Conservation (phyloP, 1,284 basidiomycete genomes). For the Bjerkandera adusta region DNA sequence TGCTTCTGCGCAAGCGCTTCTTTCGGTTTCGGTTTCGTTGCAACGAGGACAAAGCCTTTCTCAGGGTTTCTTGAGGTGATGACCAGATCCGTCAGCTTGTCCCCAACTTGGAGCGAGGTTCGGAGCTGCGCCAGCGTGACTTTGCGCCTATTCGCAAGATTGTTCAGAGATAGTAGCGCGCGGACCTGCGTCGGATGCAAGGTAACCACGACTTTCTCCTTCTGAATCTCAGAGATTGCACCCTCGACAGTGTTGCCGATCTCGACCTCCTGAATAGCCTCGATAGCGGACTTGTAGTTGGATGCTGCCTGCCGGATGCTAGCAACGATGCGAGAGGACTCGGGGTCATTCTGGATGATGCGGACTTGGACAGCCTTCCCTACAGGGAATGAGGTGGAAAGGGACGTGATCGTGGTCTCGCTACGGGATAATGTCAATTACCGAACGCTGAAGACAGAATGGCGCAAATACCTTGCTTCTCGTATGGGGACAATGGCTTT, state of each 20-base stretch:
- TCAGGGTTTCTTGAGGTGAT: conserved; percentile 91
- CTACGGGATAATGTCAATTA: conserved; percentile 32
- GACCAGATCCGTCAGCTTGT: conserved; percentile 75
- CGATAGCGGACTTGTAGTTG: conserved; percentile 44
- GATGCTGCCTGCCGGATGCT: conserved; percentile 85
- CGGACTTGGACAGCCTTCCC: conserved; percentile 89
- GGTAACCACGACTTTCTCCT: conserved; percentile 77
- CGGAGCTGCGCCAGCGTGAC: conserved; percentile 72
- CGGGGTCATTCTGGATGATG: conserved; percentile 71
- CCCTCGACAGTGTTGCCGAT: conserved; percentile 78
- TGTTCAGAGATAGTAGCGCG: conserved; percentile 84
- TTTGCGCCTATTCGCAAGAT: conserved; percentile 81
- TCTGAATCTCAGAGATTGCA: conserved; percentile 75
- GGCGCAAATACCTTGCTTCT: conserved; percentile 70
- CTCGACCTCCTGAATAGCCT: conserved; percentile 71
- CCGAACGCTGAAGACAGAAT: not conserved
- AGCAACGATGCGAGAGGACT: conserved; percentile 70
- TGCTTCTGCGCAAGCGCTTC: conserved; percentile 45
- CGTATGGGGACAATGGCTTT: conserved; percentile 81
- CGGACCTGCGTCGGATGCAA: conserved; percentile 72
- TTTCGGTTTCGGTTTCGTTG: conserved; percentile 62
- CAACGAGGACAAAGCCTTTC: conserved; percentile 86
- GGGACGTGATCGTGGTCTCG: conserved; percentile 61
- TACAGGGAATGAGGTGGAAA: conserved; percentile 69
- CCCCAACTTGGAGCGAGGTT: conserved; percentile 65